A percentile compares a stretch with the other conserved stretches of the same genome.
These are phyloP conservation scores for Neoscytalidium dimidiatum DNA, from an alignment of 2,329 filamentous ascomycete genomes.

Conservation along the genomic window DNA sequence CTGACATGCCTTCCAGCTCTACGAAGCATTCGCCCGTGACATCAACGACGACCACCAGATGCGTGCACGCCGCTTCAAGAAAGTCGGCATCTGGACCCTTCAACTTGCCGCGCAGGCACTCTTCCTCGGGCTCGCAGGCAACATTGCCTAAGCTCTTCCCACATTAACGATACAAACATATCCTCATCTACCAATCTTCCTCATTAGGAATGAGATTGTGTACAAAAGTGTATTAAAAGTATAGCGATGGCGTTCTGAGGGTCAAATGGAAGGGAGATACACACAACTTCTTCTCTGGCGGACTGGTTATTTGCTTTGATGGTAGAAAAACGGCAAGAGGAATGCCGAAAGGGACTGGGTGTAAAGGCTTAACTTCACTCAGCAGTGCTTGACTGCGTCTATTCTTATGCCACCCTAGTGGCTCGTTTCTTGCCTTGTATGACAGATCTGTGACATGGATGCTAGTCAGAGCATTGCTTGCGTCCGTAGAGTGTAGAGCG, in stretches of 20 bases:
- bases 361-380: not conserved
- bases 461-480: not conserved
- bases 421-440: not conserved
- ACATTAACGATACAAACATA: not conserved
- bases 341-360: not conserved
- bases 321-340: not conserved
- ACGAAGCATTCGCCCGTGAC: constrained; percentile 89
- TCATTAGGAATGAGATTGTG: not conserved
- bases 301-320: not conserved
- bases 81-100: constrained; percentile 95
- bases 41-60: constrained; percentile 90
- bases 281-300: not conserved
- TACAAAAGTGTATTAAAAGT: constrained; percentile 14
- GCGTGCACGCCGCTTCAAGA: constrained; percentile 83
- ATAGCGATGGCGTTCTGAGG: constrained; percentile 14
- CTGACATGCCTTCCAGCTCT: constrained; percentile 57
- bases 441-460: not conserved
- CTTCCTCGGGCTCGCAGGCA: constrained; percentile 92
- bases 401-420: not conserved
- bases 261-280: not conserved
- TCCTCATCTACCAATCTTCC: not conserved
- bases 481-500: not conserved
- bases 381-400: not conserved
- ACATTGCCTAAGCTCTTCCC: constrained; percentile 52
- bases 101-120: constrained; percentile 90